A percentile compares a stretch with the other conserved stretches of the same genome.
Evolutionary conservation across 2,329 filamentous ascomycete species (phyloP).

Genomic region (Ciborinia camelliae): DNA sequence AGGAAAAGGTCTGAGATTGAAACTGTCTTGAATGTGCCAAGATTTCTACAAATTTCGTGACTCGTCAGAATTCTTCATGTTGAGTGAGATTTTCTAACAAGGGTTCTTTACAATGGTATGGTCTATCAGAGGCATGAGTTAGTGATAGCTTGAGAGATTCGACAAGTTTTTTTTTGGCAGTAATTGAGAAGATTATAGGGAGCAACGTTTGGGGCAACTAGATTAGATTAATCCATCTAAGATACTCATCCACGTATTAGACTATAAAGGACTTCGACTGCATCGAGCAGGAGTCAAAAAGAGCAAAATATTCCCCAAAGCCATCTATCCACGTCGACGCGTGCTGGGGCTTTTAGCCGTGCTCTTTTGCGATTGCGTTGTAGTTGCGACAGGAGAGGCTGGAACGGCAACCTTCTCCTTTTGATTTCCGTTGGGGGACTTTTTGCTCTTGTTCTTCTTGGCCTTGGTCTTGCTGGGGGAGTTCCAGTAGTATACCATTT

Average conservation of each 20-base stretch:
- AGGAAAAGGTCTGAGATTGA: background rate
- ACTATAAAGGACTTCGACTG: constrained; percentile 27
- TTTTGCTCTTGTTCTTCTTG: constrained; percentile 21
- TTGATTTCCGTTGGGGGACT: constrained; percentile 42
- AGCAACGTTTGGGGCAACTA: background rate
- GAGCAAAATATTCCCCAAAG: constrained; percentile 2
- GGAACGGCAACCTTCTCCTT: constrained; percentile 35
- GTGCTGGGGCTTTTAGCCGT: constrained; percentile 35
- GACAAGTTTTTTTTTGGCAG: too few species aligned
- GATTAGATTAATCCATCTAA: background rate
- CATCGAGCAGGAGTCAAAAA: constrained; percentile 28
- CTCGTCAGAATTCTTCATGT: background rate
- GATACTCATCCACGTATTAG: background rate
- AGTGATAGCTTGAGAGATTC: too few species aligned
- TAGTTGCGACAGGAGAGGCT: constrained; percentile 21
- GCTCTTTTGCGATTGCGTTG: constrained; percentile 20
- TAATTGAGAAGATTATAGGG: too few species aligned
- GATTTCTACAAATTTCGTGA: background rate
- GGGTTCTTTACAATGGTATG: too few species aligned
- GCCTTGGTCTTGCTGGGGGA: constrained; percentile 40
- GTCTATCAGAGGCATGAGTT: too few species aligned
- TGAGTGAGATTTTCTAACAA: background rate
- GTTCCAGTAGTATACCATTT: constrained; percentile 99
- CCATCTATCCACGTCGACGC: constrained; percentile 34
- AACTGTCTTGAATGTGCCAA: background rate